Conservation (phyloP, 1,284 basidiomycete genomes). For the Hortiboletus rubellus region DNA sequence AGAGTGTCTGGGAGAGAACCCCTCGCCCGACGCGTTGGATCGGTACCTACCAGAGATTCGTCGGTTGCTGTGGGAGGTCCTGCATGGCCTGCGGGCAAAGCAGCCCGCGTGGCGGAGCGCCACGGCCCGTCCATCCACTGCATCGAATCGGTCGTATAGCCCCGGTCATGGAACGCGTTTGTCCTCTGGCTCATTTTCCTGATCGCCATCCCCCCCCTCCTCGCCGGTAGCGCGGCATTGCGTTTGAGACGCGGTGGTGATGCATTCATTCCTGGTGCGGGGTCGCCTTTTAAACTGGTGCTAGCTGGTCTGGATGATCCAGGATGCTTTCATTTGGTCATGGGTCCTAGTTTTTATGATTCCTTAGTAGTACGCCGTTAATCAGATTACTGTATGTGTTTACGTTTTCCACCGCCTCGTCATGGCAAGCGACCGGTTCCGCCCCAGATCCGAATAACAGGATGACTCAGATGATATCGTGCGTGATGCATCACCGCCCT, state of each 20-base stretch:
- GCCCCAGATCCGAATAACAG: background rate
- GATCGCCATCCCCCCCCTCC: background rate
- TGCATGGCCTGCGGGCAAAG: constrained; percentile 82
- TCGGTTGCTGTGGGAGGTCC: constrained; percentile 75
- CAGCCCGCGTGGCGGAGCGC: constrained; percentile 66
- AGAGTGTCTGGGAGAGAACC: constrained; percentile 80
- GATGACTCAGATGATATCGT: no score
- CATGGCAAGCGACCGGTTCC: no score
- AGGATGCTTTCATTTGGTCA: background rate
- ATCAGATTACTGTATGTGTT: constrained; percentile 4
- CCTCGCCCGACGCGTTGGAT: constrained; percentile 71
- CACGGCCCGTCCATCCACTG: constrained; percentile 6
- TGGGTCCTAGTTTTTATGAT: background rate
- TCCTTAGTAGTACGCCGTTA: background rate
- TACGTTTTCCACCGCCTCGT: background rate
- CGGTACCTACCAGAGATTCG: constrained; percentile 80
- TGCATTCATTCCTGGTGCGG: background rate
- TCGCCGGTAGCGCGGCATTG: background rate
- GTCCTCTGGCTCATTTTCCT: constrained; percentile 9
- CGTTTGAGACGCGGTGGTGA: constrained; percentile 15
- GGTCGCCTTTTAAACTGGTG: background rate
- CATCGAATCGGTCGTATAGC: constrained; percentile 2
- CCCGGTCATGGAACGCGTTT: background rate
- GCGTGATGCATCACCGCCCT: no score
- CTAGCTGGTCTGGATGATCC: no score